A percentile compares a stretch with the other conserved stretches of the same genome.
phyloP scores from a whole-genome alignment of 805 yeast species.

The Candida orba region DNA sequence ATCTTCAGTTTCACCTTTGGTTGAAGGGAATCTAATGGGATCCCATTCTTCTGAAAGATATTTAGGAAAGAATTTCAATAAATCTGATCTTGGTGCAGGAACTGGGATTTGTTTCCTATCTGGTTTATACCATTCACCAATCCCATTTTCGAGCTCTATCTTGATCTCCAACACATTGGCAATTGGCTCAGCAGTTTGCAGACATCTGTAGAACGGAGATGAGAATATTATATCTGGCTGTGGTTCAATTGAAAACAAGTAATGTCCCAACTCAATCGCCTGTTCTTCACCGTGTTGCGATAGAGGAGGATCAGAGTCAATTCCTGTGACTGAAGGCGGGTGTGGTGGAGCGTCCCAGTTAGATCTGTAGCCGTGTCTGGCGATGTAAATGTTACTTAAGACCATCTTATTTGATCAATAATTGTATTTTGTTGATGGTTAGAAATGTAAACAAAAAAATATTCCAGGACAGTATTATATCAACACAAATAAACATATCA shows the following conservation, averaged over 20 bases:
- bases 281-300: constrained; percentile 87
- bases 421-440: background rate
- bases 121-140: constrained; percentile 90
- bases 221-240: constrained; percentile 66
- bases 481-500: background rate
- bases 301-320: constrained; percentile 81
- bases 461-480: too few species aligned
- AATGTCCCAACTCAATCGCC: constrained; percentile 70
- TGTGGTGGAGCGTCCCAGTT: constrained; percentile 76
- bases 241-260: constrained; percentile 42
- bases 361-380: constrained; percentile 85
- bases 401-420: constrained; percentile 29
- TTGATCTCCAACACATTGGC: constrained; percentile 52
- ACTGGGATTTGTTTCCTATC: constrained; percentile 60
- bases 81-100: constrained; percentile 38
- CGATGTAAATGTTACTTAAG: constrained; percentile 56
- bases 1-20: constrained; percentile 65
- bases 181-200: constrained; percentile 72
- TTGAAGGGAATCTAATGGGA: constrained; percentile 53
- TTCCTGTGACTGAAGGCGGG: constrained; percentile 79
- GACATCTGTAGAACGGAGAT: constrained; percentile 86
- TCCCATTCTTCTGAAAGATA: constrained; percentile 40
- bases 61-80: constrained; percentile 26
- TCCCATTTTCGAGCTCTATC: constrained; percentile 68
- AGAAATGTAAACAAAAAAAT: background rate